Percentiles rank a stretch among this genome's conserved stretches.
These are phyloP conservation scores for Podospora pseudocomata DNA, from an alignment of 495 filamentous ascomycete species.

Conservation along the genomic window DNA sequence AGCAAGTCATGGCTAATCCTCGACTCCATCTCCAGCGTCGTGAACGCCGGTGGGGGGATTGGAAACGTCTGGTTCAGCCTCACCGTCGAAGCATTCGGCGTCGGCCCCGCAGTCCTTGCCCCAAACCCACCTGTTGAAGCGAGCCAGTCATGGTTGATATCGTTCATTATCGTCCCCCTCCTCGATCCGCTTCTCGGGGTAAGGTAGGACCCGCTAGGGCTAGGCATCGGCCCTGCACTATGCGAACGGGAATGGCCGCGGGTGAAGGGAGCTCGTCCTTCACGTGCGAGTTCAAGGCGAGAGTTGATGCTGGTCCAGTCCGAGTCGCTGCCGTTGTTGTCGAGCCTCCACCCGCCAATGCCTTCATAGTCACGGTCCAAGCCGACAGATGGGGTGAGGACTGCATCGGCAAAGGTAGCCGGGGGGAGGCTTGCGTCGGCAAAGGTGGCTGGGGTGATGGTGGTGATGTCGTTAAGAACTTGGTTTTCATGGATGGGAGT, in stretches of 20 bases:
- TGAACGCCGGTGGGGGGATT: constrained; percentile 19
- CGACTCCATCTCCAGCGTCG: constrained; percentile 27
- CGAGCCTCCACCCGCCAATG: constrained; percentile 73
- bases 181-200: constrained; percentile 11
- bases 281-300: constrained; percentile 66
- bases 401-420: constrained; percentile 24
- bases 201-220: background rate
- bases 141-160: background rate
- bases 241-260: constrained; percentile 38
- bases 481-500: constrained; percentile 32
- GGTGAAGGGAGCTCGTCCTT: constrained; percentile 46
- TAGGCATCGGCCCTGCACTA: constrained; percentile 18
- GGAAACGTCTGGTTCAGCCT: constrained; percentile 26
- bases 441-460: background rate
- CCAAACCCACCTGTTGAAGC: constrained; percentile 10
- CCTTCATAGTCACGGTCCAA: constrained; percentile 75
- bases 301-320: constrained; percentile 74
- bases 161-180: background rate
- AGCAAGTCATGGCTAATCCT: background rate
- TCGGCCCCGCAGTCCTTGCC: constrained; percentile 7
- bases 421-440: constrained; percentile 25
- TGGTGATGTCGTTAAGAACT: constrained; percentile 2
- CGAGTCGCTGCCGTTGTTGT: constrained; percentile 56
- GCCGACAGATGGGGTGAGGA: constrained; percentile 39
- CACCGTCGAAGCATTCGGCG: constrained; percentile 37